These are phyloP conservation scores for Russula griseocarnosa DNA, from an alignment of 768 basidiomycete genomes.

Conservation along the genomic window DNA sequence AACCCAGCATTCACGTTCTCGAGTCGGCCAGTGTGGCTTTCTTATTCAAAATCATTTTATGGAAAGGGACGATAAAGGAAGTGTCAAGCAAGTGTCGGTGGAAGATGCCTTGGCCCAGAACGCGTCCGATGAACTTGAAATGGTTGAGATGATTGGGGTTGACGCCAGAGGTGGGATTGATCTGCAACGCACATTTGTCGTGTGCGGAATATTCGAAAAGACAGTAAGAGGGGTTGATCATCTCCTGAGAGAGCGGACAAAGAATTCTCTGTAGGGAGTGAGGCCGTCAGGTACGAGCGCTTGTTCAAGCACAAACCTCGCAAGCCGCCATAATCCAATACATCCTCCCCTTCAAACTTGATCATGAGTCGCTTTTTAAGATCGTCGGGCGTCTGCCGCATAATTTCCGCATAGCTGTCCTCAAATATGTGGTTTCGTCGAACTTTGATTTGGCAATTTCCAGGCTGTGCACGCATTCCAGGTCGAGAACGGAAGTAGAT, in stretches of 20 bases:
- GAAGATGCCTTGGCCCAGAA: constrained; percentile 94
- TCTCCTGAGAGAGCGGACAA: constrained; percentile 98
- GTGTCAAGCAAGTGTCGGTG: constrained; percentile 98
- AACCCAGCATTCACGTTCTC: constrained; percentile 96
- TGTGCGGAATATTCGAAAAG: constrained; percentile 99
- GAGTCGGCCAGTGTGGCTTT: constrained; percentile 91
- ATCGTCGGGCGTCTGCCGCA: constrained; percentile 98
- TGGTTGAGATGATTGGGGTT: constrained; percentile 75
- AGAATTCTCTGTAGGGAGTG: constrained; percentile 81
- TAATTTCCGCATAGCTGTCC: constrained; percentile 98
- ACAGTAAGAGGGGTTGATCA: constrained; percentile 99
- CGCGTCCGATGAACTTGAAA: constrained; percentile 99
- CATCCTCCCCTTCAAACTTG: constrained; percentile 99
- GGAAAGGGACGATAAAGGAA: constrained; percentile 98
- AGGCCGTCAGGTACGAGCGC: constrained; percentile 7
- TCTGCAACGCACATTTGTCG: constrained; percentile 99
- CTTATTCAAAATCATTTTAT: constrained; percentile 98
- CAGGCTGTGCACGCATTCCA: constrained; percentile 95
- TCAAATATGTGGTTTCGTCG: constrained; percentile 98
- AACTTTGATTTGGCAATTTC: constrained; percentile 99
- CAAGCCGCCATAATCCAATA: constrained; percentile 97
- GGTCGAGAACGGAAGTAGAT: constrained; percentile 98
- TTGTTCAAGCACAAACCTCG: constrained; percentile 60
- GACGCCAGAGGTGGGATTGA: constrained; percentile 96
- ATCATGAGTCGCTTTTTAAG: constrained; percentile 99